These are phyloP conservation scores for Dendrobium officinale DNA, from an alignment of 106 monocot genomes.

Conservation along the genomic window DNA sequence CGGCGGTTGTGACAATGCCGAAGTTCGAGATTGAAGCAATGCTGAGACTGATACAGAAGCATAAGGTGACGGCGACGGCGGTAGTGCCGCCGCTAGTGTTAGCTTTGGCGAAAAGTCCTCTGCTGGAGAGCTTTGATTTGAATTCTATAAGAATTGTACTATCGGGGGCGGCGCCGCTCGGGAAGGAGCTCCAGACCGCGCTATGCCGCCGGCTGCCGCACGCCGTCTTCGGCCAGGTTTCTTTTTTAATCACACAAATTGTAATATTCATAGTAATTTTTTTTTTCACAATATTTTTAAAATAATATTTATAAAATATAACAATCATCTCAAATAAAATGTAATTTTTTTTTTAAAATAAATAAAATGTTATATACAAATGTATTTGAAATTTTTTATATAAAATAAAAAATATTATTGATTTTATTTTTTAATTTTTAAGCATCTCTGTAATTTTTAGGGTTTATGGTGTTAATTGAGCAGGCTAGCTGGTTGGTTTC, in stretches of 20 bases:
- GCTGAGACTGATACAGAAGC: constrained; percentile 47
- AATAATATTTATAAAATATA: no score
- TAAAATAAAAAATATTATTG: no score
- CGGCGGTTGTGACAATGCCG: constrained; percentile 67
- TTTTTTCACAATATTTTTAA: no score
- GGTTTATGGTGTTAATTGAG: no score
- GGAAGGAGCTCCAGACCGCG: constrained; percentile 69
- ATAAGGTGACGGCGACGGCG: constrained; percentile 57
- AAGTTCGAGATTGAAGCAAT: constrained; percentile 77
- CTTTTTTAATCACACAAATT: not conserved
- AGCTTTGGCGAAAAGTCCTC: constrained; percentile 63
- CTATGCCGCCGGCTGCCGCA: constrained; percentile 54
- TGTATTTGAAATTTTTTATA: no score
- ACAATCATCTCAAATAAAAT: no score
- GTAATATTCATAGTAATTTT: no score
- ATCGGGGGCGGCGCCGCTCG: constrained; percentile 85
- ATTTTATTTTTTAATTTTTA: no score
- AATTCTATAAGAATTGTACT: constrained; percentile 65
- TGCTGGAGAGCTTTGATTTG: constrained; percentile 64
- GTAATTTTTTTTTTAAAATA: no score
- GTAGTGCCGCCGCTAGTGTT: constrained; percentile 93
- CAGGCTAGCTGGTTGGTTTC: no score
- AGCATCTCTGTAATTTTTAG: no score
- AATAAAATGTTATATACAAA: no score
- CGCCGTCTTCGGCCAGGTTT: constrained; percentile 82